Evolutionary conservation across 73 alveolate species (phyloP), one percentile per base, ranked within the genome.

Genomic region (Paramecium caudatum): DNA sequence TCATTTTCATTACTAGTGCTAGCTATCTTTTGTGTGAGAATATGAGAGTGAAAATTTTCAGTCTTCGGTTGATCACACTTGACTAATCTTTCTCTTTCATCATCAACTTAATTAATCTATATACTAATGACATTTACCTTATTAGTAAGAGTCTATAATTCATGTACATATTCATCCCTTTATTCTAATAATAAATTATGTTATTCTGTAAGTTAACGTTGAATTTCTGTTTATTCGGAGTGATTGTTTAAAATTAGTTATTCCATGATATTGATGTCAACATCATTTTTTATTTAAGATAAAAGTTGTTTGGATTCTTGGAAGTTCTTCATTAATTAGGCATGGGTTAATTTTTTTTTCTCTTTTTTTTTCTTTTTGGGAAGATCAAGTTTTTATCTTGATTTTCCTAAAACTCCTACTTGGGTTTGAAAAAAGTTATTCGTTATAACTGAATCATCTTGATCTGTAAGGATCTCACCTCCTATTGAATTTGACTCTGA

Each of bases 1-100:
- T 55, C 80, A 55, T 55, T 55, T 43, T 55, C 80, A 55, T 55
- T 55, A 55, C 80, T 55, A 27, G 80, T 55, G 30, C 30, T 55
- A 23, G 80, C 80, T 3, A 55, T 55, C 30, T 55, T 55, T 9
- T 55, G 80, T 10, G 80, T 55, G 16, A 55, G 30, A 21, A 55
- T 55, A 3, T 55, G 23, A 16, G 23, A 55, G 30, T 55, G 23
- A 55, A 55, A 55, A 23, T 55, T 55, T 55, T 55, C 80, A 23
- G 45, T 27, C 12, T 37, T 55, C 3, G 80, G 80, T 55, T 55
- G 46, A 27, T 55, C 4, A 55, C 80, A 55, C 12, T 43, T 55
- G 10, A 55, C 80, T 55, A 55, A 55, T 15, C 30, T 55, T 55
- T 55, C 80, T 55, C 80, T 16, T 3, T 10, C 45, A 55, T 55